Percentiles rank a stretch among this genome's conserved stretches.
phyloP scores from a whole-genome alignment of 2,329 filamentous ascomycete species.

The Trichoderma sp. region DNA sequence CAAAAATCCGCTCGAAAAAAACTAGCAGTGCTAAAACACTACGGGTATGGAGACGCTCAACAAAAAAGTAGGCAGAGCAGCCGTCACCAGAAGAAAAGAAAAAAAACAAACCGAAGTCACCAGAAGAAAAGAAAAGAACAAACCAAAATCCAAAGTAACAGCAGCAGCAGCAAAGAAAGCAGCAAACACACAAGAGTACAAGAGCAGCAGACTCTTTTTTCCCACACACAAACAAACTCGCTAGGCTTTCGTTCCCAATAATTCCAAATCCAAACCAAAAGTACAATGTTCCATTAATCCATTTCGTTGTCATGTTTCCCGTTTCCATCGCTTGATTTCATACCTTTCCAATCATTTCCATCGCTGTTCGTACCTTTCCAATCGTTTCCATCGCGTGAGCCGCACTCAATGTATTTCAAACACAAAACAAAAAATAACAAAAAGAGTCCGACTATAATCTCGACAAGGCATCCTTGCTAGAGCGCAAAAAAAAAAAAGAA shows the following conservation, averaged over 20 bases:
- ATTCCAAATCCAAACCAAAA: not conserved
- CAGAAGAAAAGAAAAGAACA: not conserved
- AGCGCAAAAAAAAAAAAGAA: not conserved
- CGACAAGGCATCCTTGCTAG: not conserved
- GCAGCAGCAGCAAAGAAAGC: not conserved
- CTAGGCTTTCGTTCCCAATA: not conserved
- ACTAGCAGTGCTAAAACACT: constrained; percentile 3
- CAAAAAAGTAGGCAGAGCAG: not conserved
- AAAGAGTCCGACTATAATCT: not conserved
- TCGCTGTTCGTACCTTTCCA: not conserved
- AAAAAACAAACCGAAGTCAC: not conserved
- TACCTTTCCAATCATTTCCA: not conserved
- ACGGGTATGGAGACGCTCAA: constrained; percentile 8
- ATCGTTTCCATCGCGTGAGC: not conserved
- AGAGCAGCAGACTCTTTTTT: not conserved
- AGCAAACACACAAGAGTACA: not conserved
- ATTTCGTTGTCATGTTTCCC: not conserved
- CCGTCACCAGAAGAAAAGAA: not conserved
- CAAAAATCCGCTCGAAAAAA: not conserved
- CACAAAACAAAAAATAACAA: not conserved
- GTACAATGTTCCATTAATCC: not conserved
- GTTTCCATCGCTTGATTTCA: not conserved
- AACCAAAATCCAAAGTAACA: not conserved
- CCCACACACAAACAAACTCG: not conserved
- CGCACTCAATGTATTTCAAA: not conserved